Base-by-base conservation (phyloP, 306 rosid species). In the Rubus idaeus region DNA sequence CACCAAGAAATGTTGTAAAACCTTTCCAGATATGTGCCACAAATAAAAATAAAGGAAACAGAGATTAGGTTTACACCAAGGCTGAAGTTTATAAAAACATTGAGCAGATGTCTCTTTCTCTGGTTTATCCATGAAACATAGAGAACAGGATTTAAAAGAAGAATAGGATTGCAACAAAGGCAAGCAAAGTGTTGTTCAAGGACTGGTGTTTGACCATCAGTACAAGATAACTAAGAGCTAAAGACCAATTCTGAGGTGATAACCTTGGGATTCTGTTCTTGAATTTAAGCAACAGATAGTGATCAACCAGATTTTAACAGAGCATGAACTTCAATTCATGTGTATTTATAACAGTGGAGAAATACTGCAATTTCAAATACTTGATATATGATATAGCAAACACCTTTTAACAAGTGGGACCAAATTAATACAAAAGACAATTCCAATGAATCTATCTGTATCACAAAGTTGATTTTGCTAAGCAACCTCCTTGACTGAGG, bases 381-480 rank as follows among this genome's bases (percentile, higher is more conserved):
- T 30, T 4, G 61, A 18, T 26, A 7, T 60, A 8, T 17, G 18
- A 42, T 45, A 68, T 45, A 5, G 12, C 41, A 23, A 23, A 58
- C 64, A 58, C 37, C 9, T 5, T 30, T 30, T 7, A 1, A 13
- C 35, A 26, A 12, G n/a, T 30, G 16, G 6, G 17, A 37, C 37
- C 42, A 74, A 60, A 74, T 30, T 30, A 30, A 20, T 23, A 26
- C 17, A 45, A 3, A 10, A 26, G 44, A 60, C 26, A 50, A 30
- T 74, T 60, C 14, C 13, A 66, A 51, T 1, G 60, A 75, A 79
- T 75, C 13, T 17, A 39, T 39, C 2, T 8, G 21, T 77, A 79
- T 68, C 60, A 42, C 17, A 30, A 55, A 44, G 37, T 79, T 42
- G 56, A 42, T 14, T 56, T 45, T 79, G 76, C 17, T 50, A 55